Evolutionary conservation across 352 stramenopile genomes (phyloP), one percentile per base, ranked within the genome.

Genomic region (Phytophthora agathidicida): DNA sequence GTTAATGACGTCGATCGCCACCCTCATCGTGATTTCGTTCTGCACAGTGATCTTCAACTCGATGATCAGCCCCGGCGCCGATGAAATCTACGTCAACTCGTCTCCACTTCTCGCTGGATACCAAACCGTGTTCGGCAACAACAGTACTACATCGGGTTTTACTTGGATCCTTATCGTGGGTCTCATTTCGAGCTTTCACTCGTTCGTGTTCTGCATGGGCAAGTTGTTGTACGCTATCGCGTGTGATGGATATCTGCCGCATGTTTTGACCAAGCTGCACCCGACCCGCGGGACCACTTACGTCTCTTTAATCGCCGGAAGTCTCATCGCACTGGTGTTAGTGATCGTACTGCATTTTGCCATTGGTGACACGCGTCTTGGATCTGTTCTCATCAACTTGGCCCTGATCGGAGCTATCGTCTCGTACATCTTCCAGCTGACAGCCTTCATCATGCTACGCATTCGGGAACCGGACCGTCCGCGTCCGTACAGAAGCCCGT

Each of bases 181-280:
- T 4, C 51, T 88, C 5, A 74, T 88, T 39, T 81, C 69, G 38
- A 81, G 67, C 43, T 88, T 88, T 60, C 77, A 88, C 68, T 88
- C 77, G 62, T 88, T 88, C 68, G 80, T 88, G 20, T 88, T 80
- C 53, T 88, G 77, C 60, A 88, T 88, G 77, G 73, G 77, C 23
- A 78, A 79, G 27, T 46, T 88, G 43, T 61, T 88, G 8, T 83
- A 68, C 54, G 77, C 77, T 26, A 88, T 88, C 38, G 77, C 77
- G 8, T 76, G 75, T 36, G 77, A 88, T 38, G 77, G 77, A n/a
- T 88, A 71, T 57, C 63, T 88, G 20, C 77, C 77, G 7, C 43
- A 64, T 9, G 43, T 80, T 9, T 49, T 88, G 22, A 85, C 76
- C 37, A 82, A 81, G 50, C 27, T 80, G 27, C 71, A 81, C 53